Conservation (phyloP, 768 basidiomycete genomes). For the Leccinum arenicola region DNA sequence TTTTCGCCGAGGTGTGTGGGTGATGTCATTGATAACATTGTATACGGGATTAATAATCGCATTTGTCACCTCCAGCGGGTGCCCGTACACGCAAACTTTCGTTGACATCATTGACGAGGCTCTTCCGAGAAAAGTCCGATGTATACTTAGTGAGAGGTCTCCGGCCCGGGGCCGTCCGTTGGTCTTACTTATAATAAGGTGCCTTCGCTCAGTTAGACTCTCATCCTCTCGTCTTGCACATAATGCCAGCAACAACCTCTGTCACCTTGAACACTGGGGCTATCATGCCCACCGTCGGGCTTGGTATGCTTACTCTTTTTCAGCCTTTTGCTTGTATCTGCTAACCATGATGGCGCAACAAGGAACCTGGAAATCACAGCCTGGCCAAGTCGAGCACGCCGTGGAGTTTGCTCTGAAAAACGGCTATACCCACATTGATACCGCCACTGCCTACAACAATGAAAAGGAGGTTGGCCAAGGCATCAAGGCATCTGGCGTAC, state of each 20-base stretch:
- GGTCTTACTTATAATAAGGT: neutral
- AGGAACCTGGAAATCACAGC: slow-evolving; percentile 77
- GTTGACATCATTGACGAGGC: neutral
- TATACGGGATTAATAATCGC: neutral
- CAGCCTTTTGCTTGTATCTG: neutral
- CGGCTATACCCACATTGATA: slow-evolving; percentile 76
- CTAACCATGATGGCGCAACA: neutral
- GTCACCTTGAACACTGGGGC: slow-evolving; percentile 74
- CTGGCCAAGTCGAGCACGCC: slow-evolving; percentile 72
- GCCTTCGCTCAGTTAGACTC: neutral
- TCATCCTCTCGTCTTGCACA: neutral
- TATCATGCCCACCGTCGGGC: slow-evolving; percentile 70
- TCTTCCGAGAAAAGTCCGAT: slow-evolving; percentile 5
- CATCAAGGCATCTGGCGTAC: slow-evolving; percentile 68
- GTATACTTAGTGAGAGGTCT: neutral
- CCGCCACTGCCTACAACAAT: slow-evolving; percentile 69
- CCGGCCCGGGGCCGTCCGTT: neutral
- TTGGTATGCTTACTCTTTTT: slow-evolving; percentile 38
- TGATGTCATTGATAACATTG: neutral
- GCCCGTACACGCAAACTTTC: neutral
- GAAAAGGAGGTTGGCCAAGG: slow-evolving; percentile 82
- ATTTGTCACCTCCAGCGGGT: neutral
- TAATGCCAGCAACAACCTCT: slow-evolving; percentile 43
- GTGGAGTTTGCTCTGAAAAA: slow-evolving; percentile 70
- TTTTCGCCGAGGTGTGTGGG: neutral